Conservation (phyloP, 148 eudicot genomes). For the Vaccinium myrtillus region DNA sequence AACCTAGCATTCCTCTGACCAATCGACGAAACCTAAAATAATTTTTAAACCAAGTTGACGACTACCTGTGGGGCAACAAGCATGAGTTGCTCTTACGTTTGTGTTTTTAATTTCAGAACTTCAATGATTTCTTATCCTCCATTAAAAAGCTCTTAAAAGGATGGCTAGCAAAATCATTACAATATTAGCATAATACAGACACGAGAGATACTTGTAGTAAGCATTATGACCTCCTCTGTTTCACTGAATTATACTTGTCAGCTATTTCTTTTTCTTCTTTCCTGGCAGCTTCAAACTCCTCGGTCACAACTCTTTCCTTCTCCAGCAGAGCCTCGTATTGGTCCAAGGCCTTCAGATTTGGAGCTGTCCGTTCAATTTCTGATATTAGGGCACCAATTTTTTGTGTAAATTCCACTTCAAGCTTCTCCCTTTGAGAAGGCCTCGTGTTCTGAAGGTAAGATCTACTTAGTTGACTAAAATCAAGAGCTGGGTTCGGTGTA, state of each 20-base stretch:
- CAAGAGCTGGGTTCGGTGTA: slow-evolving; percentile 49
- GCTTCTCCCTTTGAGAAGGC: slow-evolving; percentile 79
- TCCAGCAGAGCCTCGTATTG: slow-evolving; percentile 86
- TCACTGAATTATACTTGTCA: slow-evolving; percentile 66
- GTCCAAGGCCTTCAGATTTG: slow-evolving; percentile 93
- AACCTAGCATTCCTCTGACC: not conserved
- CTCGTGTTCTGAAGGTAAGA: slow-evolving; percentile 65
- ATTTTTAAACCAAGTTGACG: not conserved
- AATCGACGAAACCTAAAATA: not conserved
- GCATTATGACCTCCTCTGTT: slow-evolving; percentile 55
- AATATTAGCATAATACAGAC: not conserved
- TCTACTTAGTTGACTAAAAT: slow-evolving; percentile 75
- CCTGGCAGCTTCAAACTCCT: slow-evolving; percentile 84
- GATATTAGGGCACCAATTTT: slow-evolving; percentile 66
- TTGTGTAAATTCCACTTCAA: slow-evolving; percentile 73
- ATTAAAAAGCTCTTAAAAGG: not conserved
- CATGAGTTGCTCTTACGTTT: not conserved
- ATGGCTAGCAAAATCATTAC: not conserved
- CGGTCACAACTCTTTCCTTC: slow-evolving; percentile 70
- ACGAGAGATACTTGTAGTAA: not conserved
- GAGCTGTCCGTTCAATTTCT: slow-evolving; percentile 93
- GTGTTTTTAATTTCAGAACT: not conserved
- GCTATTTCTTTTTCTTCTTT: slow-evolving; percentile 75
- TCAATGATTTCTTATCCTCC: not conserved
- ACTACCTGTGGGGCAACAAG: not conserved